Base-by-base conservation (phyloP, 2,329 filamentous ascomycete species). In the Stachybotrys chlorohalonatus region DNA sequence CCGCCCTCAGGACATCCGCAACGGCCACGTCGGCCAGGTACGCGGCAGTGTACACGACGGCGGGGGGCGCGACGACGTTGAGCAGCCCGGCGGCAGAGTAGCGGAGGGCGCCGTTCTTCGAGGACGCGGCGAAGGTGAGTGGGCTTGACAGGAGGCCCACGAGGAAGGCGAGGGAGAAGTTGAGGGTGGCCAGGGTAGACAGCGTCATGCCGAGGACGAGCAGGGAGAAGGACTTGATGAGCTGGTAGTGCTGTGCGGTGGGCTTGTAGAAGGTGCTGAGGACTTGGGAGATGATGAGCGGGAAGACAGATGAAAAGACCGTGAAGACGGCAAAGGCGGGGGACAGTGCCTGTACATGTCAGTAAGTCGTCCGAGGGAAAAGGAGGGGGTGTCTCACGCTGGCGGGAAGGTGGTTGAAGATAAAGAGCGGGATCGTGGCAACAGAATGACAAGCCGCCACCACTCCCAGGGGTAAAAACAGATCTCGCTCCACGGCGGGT, bases 161-260 rank as follows among this genome's bases (percentile, higher is more conserved):
- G 45, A 96, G 76, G 66, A 97, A 86, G 51, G 90, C 86, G 13
- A 96, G 84, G 3, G 88, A 91, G 77, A 99, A 99, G 73, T 99
- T 99, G 52, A 99, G 82, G 0, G 93, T 99, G 2, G 94, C 93
- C 11, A 99, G 86, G 1, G 92, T 87, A 11, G 92, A 92, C 59
- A 99, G 84, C 63, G 90, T 92, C 76, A 96, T 89, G 63, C 94
- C 94, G 0, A 97, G 82, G 9, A 95, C 78, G 11, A 99, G 83
- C n/a, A 97, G 82, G 6, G 91, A 95, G 75, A 97, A 91, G 55
- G 87, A 94, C 68, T 95, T 92, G 59, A 91, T 84, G 52, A 96
- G 82, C 51, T 85, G 81, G 64, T 87, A 85, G 65, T 93, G 86
- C 65, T 92, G 89, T 5, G 69, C 60, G 0, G 83, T 85, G 1